Evolutionary conservation across 768 basidiomycete genomes (phyloP), one percentile per base, ranked within the genome.

Genomic region (Kwoniella dejecticola): DNA sequence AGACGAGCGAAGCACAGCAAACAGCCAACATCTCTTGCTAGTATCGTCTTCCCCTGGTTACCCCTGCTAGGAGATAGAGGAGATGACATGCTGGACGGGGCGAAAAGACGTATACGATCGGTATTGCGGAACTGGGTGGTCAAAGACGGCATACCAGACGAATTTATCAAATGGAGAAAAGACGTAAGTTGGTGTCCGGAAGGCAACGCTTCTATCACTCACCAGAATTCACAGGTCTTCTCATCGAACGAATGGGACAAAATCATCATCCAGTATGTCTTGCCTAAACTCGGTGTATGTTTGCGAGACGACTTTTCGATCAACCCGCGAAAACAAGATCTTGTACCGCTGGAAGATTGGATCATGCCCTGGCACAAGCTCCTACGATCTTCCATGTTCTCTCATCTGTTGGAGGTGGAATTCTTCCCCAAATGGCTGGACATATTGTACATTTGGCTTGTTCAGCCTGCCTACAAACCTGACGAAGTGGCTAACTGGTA

Each of bases 401-500:
- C 87, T 1, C 90, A 93, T 72, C 81, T 99, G 12, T 81, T 99
- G 64, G 90, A 95, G 76, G 83, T 84, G 4, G 91, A 92, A 71
- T 95, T 98, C 82, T 97, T 97, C 84, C 90, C 92, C 3, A 95
- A 96, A 76, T 99, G 94, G 93, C 83, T 98, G 62, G 89, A 92
- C 49, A 87, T 90, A 21, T 82, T 99, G 23, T 88, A 94, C 73
- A 79, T 91, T 45, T 98, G 96, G 96, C 87, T 99, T 40, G 83
- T 88, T n/a, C 89, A 91, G 70, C 90, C 91, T 0, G 85, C 81
- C 46, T 89, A 89, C 71, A 93, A 86, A 80, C 89, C 91, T 69
- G 90, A 89, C 68, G 91, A 98, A 78, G 91, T 99, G 10, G 89
- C 89, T 2, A 85, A 89, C 61, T 99, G 96, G 96, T 96, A 88